Conservation (phyloP, 257 asterid genomes). For the Nicotiana paniculata region DNA sequence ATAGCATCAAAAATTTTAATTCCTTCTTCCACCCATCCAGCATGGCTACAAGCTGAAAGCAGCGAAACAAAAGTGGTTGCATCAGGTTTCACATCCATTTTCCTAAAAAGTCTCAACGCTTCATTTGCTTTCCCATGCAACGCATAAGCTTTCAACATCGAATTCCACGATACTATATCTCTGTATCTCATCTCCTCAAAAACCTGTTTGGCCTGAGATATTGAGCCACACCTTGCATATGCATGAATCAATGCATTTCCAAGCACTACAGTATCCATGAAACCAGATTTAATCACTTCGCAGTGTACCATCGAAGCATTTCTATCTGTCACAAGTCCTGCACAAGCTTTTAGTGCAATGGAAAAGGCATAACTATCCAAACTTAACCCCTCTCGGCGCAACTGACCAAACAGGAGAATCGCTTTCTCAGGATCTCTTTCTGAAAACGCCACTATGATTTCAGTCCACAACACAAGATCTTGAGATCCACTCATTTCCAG, state of each 20-base stretch:
- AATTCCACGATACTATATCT: constrained; percentile 73
- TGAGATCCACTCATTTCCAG: constrained; percentile 33
- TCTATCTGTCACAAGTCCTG: constrained; percentile 54
- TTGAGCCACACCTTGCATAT: constrained; percentile 69
- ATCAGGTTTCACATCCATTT: constrained; percentile 57
- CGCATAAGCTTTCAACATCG: constrained; percentile 79
- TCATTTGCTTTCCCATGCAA: constrained; percentile 60
- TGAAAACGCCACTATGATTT: constrained; percentile 46
- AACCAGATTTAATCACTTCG: constrained; percentile 51
- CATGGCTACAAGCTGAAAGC: constrained; percentile 77
- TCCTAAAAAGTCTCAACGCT: constrained; percentile 41
- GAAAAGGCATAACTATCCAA: constrained; percentile 60
- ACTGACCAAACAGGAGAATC: constrained; percentile 45
- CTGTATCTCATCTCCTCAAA: constrained; percentile 43
- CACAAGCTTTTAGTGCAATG: constrained; percentile 64
- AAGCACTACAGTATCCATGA: constrained; percentile 33
- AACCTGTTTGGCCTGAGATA: constrained; percentile 41
- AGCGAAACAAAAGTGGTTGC: constrained; percentile 65
- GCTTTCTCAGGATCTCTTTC: constrained; percentile 52
- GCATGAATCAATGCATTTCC: constrained; percentile 71
- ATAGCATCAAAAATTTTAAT: constrained; percentile 40
- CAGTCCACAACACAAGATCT: constrained; percentile 82
- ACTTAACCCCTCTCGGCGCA: constrained; percentile 33
- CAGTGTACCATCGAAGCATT: constrained; percentile 51
- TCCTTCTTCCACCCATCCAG: constrained; percentile 79